Conservation (phyloP, 768 basidiomycete genomes). For the Hydnum rufescens region DNA sequence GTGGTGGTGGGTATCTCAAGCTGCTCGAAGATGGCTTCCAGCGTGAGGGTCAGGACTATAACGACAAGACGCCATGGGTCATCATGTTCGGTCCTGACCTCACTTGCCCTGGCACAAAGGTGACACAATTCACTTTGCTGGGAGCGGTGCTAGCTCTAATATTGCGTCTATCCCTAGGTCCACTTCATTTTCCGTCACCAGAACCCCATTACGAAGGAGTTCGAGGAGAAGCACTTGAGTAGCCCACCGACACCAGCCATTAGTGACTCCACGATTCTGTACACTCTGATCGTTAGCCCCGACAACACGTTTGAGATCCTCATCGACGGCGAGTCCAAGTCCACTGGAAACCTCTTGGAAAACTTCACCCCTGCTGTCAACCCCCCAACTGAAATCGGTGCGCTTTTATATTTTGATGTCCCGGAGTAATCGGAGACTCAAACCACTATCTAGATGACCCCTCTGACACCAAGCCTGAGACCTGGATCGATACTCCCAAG, state of each 20-base stretch:
- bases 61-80: constrained; percentile 83
- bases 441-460: constrained; percentile 40
- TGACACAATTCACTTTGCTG: constrained; percentile 13
- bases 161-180: constrained; percentile 29
- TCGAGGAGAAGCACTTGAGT: constrained; percentile 92
- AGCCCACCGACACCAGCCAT: constrained; percentile 66
- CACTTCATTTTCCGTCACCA: constrained; percentile 99
- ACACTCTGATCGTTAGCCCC: constrained; percentile 83
- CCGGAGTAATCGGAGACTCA: constrained; percentile 3
- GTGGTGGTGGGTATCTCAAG: constrained; percentile 97
- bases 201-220: constrained; percentile 79
- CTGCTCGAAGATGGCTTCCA: constrained; percentile 89
- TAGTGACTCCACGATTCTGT: constrained; percentile 80
- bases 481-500: constrained; percentile 82
- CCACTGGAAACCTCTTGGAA: constrained; percentile 69
- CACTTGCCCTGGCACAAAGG: constrained; percentile 84
- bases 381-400: constrained; percentile 65
- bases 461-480: constrained; percentile 68
- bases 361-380: constrained; percentile 90
- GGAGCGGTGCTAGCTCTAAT: not conserved
- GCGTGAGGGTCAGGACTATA: constrained; percentile 80
- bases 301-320: constrained; percentile 86
- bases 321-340: constrained; percentile 70
- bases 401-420: not conserved
- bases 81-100: constrained; percentile 97